Percentiles rank a stretch among this genome's conserved stretches.
phyloP scores from a whole-genome alignment of 208 protist species.

The Angomonas deanei region DNA sequence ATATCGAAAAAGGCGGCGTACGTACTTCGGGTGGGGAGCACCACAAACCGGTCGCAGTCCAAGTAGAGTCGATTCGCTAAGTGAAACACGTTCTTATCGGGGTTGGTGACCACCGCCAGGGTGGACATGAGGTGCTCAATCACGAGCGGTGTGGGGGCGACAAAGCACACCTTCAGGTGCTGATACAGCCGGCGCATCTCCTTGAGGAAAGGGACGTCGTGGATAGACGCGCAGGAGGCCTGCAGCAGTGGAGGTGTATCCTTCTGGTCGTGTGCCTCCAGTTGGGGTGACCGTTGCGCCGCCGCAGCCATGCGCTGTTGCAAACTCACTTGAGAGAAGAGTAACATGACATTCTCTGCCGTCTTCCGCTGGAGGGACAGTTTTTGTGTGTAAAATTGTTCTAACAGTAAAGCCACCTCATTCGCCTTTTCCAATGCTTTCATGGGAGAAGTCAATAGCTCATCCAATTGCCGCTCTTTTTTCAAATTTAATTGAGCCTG shows the following conservation, averaged over 20 bases:
- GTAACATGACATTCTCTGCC: conserved; percentile 51
- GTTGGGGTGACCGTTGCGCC: background rate
- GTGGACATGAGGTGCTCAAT: conserved; percentile 78
- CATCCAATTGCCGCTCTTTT: conserved; percentile 65
- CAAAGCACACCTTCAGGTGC: conserved; percentile 52
- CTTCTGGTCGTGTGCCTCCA: no score
- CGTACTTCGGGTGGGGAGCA: conserved; percentile 75
- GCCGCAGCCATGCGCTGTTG: conserved; percentile 27
- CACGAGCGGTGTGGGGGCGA: conserved; percentile 56
- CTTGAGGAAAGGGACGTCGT: conserved; percentile 52
- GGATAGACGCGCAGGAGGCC: background rate
- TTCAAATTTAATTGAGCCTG: conserved; percentile 56
- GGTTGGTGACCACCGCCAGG: conserved; percentile 23
- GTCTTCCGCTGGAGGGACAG: conserved; percentile 48
- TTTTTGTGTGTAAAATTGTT: conserved; percentile 37
- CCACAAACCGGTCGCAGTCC: conserved; percentile 70
- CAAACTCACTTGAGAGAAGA: conserved; percentile 63
- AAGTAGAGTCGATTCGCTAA: conserved; percentile 69
- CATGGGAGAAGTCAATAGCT: conserved; percentile 63
- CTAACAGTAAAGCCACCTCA: conserved; percentile 37
- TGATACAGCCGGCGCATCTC: conserved; percentile 73
- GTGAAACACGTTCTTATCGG: conserved; percentile 45
- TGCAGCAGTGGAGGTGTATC: no score
- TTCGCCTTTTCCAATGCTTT: conserved; percentile 44
- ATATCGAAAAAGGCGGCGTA: conserved; percentile 79